A percentile compares a stretch with the other conserved stretches of the same genome.
phyloP scores from a whole-genome alignment of 139 green algal genomes.

The Nannochloris sp. region DNA sequence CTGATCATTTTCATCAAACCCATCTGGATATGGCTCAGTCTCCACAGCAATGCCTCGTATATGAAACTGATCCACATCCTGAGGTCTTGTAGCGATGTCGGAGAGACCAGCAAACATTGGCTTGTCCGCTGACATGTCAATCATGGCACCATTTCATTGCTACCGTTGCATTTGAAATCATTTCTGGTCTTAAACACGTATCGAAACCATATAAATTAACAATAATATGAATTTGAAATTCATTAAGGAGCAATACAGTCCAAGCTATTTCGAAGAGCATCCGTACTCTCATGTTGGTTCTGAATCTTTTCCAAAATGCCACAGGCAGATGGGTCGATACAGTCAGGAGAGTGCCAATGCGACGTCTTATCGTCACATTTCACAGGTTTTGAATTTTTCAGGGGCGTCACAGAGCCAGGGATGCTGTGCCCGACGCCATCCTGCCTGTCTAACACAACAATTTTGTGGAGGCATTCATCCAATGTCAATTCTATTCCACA shows the following conservation, averaged over 20 bases:
- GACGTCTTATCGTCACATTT: conserved; percentile 1
- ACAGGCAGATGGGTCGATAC: conserved; percentile 10
- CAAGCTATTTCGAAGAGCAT: neutral
- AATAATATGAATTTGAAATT: neutral
- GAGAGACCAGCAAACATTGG: too few species aligned
- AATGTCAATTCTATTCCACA: conserved; percentile 82
- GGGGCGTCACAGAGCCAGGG: conserved; percentile 1
- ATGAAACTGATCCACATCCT: too few species aligned
- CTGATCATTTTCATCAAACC: neutral
- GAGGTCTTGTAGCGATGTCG: too few species aligned
- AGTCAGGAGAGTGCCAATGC: neutral
- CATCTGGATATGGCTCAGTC: neutral
- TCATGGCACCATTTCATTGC: too few species aligned
- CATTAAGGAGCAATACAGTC: neutral
- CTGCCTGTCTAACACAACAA: conserved; percentile 29
- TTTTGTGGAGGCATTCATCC: conserved; percentile 63
- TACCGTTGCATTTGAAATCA: too few species aligned
- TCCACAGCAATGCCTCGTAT: too few species aligned
- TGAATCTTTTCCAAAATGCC: neutral
- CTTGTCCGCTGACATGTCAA: too few species aligned
- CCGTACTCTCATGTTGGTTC: neutral
- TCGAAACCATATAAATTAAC: neutral
- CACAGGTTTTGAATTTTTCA: conserved; percentile 7
- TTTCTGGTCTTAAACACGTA: neutral
- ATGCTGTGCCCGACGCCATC: neutral